Conservation (phyloP, 1,139 yeast species). For the Pichia inconspicua region DNA sequence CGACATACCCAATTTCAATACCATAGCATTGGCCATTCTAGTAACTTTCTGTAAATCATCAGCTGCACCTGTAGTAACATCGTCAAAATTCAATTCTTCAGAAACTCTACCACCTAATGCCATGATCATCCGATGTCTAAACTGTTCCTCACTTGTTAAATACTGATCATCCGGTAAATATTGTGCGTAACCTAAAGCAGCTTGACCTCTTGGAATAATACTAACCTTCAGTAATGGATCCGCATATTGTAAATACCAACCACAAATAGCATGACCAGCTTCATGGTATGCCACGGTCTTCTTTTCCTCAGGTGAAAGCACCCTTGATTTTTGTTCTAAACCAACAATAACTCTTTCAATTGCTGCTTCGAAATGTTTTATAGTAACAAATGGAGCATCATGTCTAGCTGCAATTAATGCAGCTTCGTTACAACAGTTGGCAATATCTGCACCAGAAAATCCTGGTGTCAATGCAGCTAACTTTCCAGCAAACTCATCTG, state of each 20-base stretch:
- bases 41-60: constrained; percentile 79
- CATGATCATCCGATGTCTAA: constrained; percentile 71
- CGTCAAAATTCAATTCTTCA: constrained; percentile 66
- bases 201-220: constrained; percentile 86
- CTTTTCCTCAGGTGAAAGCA: constrained; percentile 65
- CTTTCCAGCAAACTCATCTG: constrained; percentile 59
- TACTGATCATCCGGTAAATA: constrained; percentile 73
- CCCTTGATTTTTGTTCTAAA: constrained; percentile 61
- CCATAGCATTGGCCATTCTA: constrained; percentile 72
- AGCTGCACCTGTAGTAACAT: constrained; percentile 77
- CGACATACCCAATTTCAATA: constrained; percentile 70
- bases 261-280: constrained; percentile 97
- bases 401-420: constrained; percentile 74
- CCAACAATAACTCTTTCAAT: constrained; percentile 81
- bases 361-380: constrained; percentile 67
- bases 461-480: constrained; percentile 78
- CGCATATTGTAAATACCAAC: constrained; percentile 86
- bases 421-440: constrained; percentile 77
- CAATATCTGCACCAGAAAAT: constrained; percentile 80
- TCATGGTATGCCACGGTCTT: constrained; percentile 76
- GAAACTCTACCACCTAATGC: constrained; percentile 74
- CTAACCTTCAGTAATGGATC: constrained; percentile 95
- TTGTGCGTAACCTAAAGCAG: constrained; percentile 79
- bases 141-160: constrained; percentile 57
- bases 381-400: constrained; percentile 47